A percentile compares a stretch with the other conserved stretches of the same genome.
Conservation (phyloP, 345 rosid species). For the Euclidium syriacum region DNA sequence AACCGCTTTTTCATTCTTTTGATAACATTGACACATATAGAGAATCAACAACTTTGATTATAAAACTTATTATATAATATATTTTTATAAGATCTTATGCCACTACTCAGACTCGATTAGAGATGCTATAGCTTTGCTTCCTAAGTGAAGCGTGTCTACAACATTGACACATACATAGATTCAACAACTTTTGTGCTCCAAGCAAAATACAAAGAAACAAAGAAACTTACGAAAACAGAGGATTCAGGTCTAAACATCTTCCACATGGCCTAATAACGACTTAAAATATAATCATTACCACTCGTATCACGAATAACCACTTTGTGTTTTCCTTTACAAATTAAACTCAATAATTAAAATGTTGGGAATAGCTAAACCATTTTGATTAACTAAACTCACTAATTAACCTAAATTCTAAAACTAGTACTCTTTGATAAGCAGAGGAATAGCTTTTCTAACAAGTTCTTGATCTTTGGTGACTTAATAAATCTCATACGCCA, state of each 20-base stretch:
- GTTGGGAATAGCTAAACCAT: neutral
- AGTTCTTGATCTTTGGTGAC: slow-evolving; percentile 61
- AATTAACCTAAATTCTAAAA: slow-evolving; percentile 78
- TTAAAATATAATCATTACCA: slow-evolving; percentile 44
- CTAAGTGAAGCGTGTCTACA: too few species aligned
- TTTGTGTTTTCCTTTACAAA: slow-evolving; percentile 59
- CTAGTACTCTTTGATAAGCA: slow-evolving; percentile 62
- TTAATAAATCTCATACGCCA: slow-evolving; percentile 60
- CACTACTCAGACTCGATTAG: too few species aligned
- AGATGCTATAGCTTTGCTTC: too few species aligned
- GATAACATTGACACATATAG: neutral
- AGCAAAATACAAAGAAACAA: neutral
- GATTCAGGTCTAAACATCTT: slow-evolving; percentile 85
- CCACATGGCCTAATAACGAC: slow-evolving; percentile 92
- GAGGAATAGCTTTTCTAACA: slow-evolving; percentile 49
- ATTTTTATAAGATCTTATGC: too few species aligned
- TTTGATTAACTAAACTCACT: neutral
- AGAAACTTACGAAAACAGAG: slow-evolving; percentile 43
- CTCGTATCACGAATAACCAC: slow-evolving; percentile 47
- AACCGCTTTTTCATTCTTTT: slow-evolving; percentile 63
- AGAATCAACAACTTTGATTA: too few species aligned
- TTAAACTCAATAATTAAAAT: neutral
- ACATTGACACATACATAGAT: too few species aligned
- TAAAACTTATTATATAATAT: too few species aligned
- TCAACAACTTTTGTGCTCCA: neutral